These are phyloP conservation scores for Sarocladium strictum DNA, from an alignment of 2,329 filamentous ascomycete genomes.

Conservation along the genomic window DNA sequence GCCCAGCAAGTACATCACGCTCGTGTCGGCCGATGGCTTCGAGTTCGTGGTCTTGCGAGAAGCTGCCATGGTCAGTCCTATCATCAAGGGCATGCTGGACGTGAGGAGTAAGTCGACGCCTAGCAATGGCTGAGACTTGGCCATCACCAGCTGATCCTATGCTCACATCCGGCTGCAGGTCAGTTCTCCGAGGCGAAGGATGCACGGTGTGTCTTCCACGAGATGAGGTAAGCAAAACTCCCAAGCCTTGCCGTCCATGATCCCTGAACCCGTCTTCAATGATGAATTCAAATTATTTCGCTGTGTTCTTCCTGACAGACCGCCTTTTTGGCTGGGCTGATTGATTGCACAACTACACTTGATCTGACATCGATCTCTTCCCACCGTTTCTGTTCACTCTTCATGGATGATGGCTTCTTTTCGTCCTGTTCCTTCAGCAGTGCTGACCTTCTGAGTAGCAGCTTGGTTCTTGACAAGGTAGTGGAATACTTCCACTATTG, in stretches of 20 bases:
- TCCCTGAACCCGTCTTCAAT: constrained; percentile 19
- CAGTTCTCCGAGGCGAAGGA: constrained; percentile 60
- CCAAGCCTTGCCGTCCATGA: background rate
- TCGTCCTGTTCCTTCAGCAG: background rate
- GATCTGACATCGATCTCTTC: constrained; percentile 42
- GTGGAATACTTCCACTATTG: constrained; percentile 82
- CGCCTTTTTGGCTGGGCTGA: constrained; percentile 29
- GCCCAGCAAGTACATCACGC: constrained; percentile 65
- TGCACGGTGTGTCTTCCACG: constrained; percentile 61
- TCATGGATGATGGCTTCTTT: background rate
- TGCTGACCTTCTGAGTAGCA: constrained; percentile 39
- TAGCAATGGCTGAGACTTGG: background rate
- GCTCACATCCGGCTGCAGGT: constrained; percentile 30
- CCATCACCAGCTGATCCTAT: background rate
- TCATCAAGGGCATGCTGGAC: constrained; percentile 71
- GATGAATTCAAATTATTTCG: constrained; percentile 30
- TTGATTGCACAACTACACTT: constrained; percentile 56
- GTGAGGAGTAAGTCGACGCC: constrained; percentile 47
- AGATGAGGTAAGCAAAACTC: constrained; percentile 59
- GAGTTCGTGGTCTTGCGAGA: constrained; percentile 71
- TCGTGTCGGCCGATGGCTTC: constrained; percentile 69
- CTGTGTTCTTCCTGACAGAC: constrained; percentile 39
- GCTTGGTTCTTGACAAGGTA: constrained; percentile 70
- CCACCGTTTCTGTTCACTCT: background rate
- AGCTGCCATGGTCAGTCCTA: constrained; percentile 61